Percentiles rank a stretch among this genome's conserved stretches.
These are phyloP conservation scores for Glarea lozoyensis DNA, from an alignment of 495 filamentous ascomycete species.

Conservation along the genomic window DNA sequence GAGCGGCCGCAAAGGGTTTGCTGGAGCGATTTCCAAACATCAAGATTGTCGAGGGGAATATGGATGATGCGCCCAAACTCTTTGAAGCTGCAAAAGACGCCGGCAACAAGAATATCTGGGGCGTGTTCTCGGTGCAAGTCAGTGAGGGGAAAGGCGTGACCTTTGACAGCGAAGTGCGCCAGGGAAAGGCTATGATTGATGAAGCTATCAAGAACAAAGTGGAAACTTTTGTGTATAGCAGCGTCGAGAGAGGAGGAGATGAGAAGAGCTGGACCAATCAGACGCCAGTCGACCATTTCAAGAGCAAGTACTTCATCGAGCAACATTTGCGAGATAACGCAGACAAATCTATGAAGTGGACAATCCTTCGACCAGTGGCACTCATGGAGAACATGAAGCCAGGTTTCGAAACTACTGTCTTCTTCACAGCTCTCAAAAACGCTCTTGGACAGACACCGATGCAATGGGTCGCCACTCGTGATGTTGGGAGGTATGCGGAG, in stretches of 20 bases:
- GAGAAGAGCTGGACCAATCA: slow-evolving; percentile 30
- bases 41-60: slow-evolving; percentile 9
- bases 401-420: slow-evolving; percentile 48
- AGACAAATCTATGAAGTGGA: slow-evolving; percentile 42
- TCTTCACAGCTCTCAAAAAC: slow-evolving; percentile 36
- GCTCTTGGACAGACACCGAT: slow-evolving; percentile 24
- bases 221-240: slow-evolving; percentile 57
- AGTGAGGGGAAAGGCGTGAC: slow-evolving; percentile 25
- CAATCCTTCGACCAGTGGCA: slow-evolving; percentile 50
- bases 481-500: slow-evolving; percentile 58
- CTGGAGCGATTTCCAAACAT: slow-evolving; percentile 25
- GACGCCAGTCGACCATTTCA: slow-evolving; percentile 59
- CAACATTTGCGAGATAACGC: slow-evolving; percentile 37
- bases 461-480: slow-evolving; percentile 45
- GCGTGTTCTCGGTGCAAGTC: slow-evolving; percentile 30
- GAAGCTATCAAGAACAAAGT: slow-evolving; percentile 46
- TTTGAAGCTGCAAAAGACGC: slow-evolving; percentile 32
- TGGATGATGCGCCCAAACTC: slow-evolving; percentile 24
- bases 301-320: slow-evolving; percentile 57
- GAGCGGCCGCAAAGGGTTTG: slow-evolving; percentile 42
- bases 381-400: slow-evolving; percentile 59
- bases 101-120: slow-evolving; percentile 22
- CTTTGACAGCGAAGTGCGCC: slow-evolving; percentile 37
- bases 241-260: slow-evolving; percentile 58
- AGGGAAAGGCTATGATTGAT: slow-evolving; percentile 58